Evolutionary conservation across 148 eudicot genomes (phyloP).

Genomic region (Euryodendron excelsum): DNA sequence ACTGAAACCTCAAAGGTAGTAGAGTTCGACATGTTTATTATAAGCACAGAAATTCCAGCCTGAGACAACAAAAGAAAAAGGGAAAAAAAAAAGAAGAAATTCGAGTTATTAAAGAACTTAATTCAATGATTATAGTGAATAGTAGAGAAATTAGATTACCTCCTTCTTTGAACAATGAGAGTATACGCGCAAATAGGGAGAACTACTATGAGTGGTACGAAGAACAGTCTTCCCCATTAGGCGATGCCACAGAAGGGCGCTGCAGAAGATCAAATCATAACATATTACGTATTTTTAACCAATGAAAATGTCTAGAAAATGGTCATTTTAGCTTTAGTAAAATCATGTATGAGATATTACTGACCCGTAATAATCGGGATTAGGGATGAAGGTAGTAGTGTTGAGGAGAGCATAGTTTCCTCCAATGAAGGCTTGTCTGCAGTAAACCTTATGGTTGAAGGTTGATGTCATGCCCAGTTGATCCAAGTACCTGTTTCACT

Average conservation of each 20-base stretch:
- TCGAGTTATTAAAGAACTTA: background rate
- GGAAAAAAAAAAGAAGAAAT: too few species aligned
- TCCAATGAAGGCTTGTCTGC: slow-evolving; percentile 63
- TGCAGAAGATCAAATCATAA: background rate
- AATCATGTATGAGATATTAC: too few species aligned
- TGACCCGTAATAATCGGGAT: slow-evolving; percentile 65
- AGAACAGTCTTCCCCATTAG: slow-evolving; percentile 51
- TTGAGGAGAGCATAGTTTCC: slow-evolving; percentile 64
- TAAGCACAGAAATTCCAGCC: slow-evolving; percentile 38
- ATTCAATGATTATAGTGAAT: background rate
- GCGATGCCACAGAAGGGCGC: slow-evolving; percentile 58
- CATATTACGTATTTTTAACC: background rate
- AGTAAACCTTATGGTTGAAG: slow-evolving; percentile 48
- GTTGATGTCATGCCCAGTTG: slow-evolving; percentile 60
- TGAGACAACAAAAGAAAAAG: slow-evolving; percentile 15
- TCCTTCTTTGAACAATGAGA: slow-evolving; percentile 43
- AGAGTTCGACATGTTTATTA: slow-evolving; percentile 59
- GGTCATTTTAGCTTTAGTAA: too few species aligned
- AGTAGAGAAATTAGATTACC: slow-evolving; percentile 21
- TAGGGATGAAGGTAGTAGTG: slow-evolving; percentile 49
- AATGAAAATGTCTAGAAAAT: background rate
- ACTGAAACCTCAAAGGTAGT: slow-evolving; percentile 37
- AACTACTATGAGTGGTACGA: slow-evolving; percentile 20
- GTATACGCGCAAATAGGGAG: slow-evolving; percentile 39
- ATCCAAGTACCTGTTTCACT: slow-evolving; percentile 54